Conservation (phyloP, 768 basidiomycete genomes). For the Phylloporus sp. region DNA sequence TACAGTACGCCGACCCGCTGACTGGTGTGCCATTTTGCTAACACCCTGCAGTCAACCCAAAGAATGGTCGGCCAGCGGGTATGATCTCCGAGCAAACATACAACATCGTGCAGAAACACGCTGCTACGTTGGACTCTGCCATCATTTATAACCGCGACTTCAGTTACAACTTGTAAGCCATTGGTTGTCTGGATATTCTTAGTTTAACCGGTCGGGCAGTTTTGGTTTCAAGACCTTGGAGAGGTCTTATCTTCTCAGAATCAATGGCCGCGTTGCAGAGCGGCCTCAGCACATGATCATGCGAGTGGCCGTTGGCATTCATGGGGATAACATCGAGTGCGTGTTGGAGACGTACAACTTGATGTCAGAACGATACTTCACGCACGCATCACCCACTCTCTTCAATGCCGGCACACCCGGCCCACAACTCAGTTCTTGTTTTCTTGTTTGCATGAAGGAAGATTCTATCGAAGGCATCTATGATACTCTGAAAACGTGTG, state of each 20-base stretch:
- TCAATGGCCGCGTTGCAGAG: constrained; percentile 93
- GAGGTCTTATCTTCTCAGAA: constrained; percentile 92
- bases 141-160: constrained; percentile 99
- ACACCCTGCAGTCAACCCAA: constrained; percentile 76
- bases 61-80: constrained; percentile 80
- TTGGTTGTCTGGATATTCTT: neutral
- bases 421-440: constrained; percentile 95
- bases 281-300: constrained; percentile 99
- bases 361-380: constrained; percentile 98
- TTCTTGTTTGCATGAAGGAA: constrained; percentile 97
- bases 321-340: constrained; percentile 83
- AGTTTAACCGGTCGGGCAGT: constrained; percentile 35
- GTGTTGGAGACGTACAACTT: constrained; percentile 91
- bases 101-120: constrained; percentile 74
- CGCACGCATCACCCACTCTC: constrained; percentile 94
- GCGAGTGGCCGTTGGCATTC: constrained; percentile 98
- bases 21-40: neutral
- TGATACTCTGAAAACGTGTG: constrained; percentile 96
- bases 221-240: constrained; percentile 99
- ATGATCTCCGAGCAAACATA: constrained; percentile 93
- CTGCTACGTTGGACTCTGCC: constrained; percentile 81
- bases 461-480: constrained; percentile 99
- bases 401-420: constrained; percentile 98
- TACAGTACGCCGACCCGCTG: constrained; percentile 56
- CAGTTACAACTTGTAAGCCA: constrained; percentile 85